These are phyloP conservation scores for Diaporthe batatas DNA, from an alignment of 2,329 filamentous ascomycete species.

Conservation along the genomic window DNA sequence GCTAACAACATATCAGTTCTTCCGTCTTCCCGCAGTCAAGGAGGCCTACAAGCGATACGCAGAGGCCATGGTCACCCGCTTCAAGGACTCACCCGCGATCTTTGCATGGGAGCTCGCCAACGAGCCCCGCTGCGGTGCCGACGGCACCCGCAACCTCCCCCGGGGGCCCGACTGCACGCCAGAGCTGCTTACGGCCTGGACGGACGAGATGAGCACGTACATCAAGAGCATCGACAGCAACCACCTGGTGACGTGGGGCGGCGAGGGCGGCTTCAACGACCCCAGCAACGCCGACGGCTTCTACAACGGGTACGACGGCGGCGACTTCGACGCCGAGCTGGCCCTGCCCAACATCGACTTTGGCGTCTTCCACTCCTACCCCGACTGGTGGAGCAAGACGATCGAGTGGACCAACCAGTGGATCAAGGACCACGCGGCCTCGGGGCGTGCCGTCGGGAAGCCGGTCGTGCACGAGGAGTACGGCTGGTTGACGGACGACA, in stretches of 20 bases:
- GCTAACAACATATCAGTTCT: conserved; percentile 55
- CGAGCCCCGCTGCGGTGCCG: conserved; percentile 66
- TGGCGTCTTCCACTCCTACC: conserved; percentile 68
- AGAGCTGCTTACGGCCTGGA: conserved; percentile 61
- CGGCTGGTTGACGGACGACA: conserved; percentile 65
- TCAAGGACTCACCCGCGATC: conserved; percentile 69
- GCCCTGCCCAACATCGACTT: conserved; percentile 64
- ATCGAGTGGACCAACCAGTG: conserved; percentile 66
- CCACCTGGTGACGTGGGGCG: conserved; percentile 68
- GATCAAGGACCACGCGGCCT: conserved; percentile 65
- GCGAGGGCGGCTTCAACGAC: conserved; percentile 69
- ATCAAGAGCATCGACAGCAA: conserved; percentile 65
- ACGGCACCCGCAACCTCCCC: conserved; percentile 60
- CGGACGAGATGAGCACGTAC: conserved; percentile 66
- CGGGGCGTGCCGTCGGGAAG: conserved; percentile 59
- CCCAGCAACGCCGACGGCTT: conserved; percentile 56
- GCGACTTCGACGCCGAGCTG: conserved; percentile 66
- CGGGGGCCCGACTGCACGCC: conserved; percentile 56
- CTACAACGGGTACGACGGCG: conserved; percentile 63
- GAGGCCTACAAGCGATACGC: conserved; percentile 70
- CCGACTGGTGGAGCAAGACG: conserved; percentile 68
- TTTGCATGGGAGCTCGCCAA: conserved; percentile 79
- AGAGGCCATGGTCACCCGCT: conserved; percentile 69
- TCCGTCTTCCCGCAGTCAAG: conserved; percentile 63
- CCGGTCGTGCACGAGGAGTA: conserved; percentile 70